A percentile compares a stretch with the other conserved stretches of the same genome.
Evolutionary conservation across 805 yeast genomes (phyloP).

Genomic region (Kazachstania taianensis): DNA sequence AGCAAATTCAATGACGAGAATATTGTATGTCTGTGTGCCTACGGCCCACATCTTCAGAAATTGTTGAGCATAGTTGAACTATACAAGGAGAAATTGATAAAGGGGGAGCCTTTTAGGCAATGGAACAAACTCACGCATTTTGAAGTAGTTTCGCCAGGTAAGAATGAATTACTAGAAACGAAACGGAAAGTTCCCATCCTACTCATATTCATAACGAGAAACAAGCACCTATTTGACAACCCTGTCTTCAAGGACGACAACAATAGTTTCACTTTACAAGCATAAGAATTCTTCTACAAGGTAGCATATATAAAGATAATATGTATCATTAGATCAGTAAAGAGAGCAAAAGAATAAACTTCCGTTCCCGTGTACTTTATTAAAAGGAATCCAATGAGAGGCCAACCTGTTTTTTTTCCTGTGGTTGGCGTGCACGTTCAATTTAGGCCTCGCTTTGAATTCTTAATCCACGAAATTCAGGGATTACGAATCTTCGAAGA

Average conservation of each 20-base stretch:
- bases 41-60: slow-evolving; percentile 24
- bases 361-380: slow-evolving; percentile 2
- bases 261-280: slow-evolving; percentile 12
- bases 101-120: slow-evolving; percentile 8
- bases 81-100: slow-evolving; percentile 9
- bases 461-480: slow-evolving; percentile 30
- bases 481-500: slow-evolving; percentile 38
- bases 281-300: not conserved
- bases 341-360: slow-evolving; percentile 8
- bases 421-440: slow-evolving; percentile 10
- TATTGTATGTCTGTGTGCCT: slow-evolving; percentile 14
- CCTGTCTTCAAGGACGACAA: slow-evolving; percentile 5
- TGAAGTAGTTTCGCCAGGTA: slow-evolving; percentile 13
- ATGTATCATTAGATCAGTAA: slow-evolving; percentile 22
- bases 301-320: slow-evolving; percentile 2
- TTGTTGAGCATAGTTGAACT: slow-evolving; percentile 20
- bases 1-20: not conserved
- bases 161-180: slow-evolving; percentile 21
- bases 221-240: not conserved
- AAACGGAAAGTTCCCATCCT: slow-evolving; percentile 18
- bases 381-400: slow-evolving; percentile 13
- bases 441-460: slow-evolving; percentile 40
- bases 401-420: slow-evolving; percentile 4
- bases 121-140: slow-evolving; percentile 20
- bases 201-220: slow-evolving; percentile 6